Evolutionary conservation across 2,329 filamentous ascomycete species (phyloP), one percentile per base, ranked within the genome.

Genomic region (Calonectria hawksworthii): DNA sequence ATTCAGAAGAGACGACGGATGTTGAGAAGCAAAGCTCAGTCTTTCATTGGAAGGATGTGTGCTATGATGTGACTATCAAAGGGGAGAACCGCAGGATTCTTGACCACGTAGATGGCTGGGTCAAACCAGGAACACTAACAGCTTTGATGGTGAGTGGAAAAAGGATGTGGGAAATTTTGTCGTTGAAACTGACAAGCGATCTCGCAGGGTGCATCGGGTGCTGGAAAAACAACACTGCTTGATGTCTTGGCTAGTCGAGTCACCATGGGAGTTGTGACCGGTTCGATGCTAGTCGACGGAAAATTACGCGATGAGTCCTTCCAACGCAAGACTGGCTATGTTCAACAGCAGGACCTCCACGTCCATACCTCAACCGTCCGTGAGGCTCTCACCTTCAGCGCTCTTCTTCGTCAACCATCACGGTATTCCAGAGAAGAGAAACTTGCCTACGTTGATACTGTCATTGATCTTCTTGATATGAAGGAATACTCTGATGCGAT

Each of bases 161-260:
- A 18, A 26, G 10, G 10, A 30, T 16, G 4, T 14, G 97, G 97
- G 77, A 95, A 96, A 84, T 95, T 94, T 94, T 68, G 96, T 94
- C 16, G 85, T n/a, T 96, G 68, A 34, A 11, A 32, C 72, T 74
- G 13, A 74, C 61, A 23, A 23, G 13, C 23, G 7, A 36, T 11
- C 28, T 10, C 41, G 5, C 9, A 75, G 77, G 79, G 79, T 86
- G 94, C 95, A 14, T 94, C 93, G 23, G 95, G 95, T 79, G 95
- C 95, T 23, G 95, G 95, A 65, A 98, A 98, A 84, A 98, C 95
- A 0, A 97, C 95, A 0, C 89, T 98, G 23, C 87, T 98, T 44
- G 94, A 98, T 84, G 93, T 94, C 30, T 88, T 98, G 72, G 95
- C 95, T 41, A 94, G 93, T 73, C 93, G 95, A 82, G 93, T 93